Conservation (phyloP, 139 green algal species). For the Trebouxia sp. region DNA sequence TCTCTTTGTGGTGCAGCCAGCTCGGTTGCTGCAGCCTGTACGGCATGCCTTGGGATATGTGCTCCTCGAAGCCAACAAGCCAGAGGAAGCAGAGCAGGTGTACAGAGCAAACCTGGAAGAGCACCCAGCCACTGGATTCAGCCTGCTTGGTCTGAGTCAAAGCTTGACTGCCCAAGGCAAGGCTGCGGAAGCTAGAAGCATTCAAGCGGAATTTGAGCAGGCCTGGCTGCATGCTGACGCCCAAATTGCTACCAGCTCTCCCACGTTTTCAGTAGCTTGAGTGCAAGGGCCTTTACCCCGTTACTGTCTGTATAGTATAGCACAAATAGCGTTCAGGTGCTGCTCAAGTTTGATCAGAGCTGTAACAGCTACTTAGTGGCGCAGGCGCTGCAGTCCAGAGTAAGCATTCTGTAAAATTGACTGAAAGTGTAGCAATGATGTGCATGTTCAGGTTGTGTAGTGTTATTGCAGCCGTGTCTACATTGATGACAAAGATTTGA, state of each 20-base stretch:
- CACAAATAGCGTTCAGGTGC: too few species aligned
- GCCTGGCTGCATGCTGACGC: constrained; percentile 34
- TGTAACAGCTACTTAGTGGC: too few species aligned
- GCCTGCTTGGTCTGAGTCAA: constrained; percentile 45
- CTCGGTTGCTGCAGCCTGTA: constrained; percentile 52
- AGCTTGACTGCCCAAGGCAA: constrained; percentile 27
- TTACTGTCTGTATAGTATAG: too few species aligned
- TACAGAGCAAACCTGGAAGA: constrained; percentile 48
- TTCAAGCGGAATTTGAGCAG: background rate
- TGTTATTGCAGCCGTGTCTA: too few species aligned
- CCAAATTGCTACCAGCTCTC: constrained; percentile 9
- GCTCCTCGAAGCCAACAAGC: constrained; percentile 36
- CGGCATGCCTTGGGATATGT: constrained; percentile 59
- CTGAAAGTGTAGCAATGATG: too few species aligned
- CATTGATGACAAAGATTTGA: too few species aligned
- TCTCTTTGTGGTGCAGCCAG: too few species aligned
- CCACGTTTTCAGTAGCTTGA: constrained; percentile 27
- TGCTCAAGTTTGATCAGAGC: too few species aligned
- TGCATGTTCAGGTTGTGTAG: too few species aligned
- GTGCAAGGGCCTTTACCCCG: too few species aligned
- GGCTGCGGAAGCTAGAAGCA: background rate
- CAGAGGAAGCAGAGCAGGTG: constrained; percentile 31
- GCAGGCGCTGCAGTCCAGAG: too few species aligned
- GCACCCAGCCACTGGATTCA: constrained; percentile 55
- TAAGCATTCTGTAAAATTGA: too few species aligned